These are phyloP conservation scores for Strigomonas culicis DNA, from an alignment of 208 protist species.

Conservation along the genomic window DNA sequence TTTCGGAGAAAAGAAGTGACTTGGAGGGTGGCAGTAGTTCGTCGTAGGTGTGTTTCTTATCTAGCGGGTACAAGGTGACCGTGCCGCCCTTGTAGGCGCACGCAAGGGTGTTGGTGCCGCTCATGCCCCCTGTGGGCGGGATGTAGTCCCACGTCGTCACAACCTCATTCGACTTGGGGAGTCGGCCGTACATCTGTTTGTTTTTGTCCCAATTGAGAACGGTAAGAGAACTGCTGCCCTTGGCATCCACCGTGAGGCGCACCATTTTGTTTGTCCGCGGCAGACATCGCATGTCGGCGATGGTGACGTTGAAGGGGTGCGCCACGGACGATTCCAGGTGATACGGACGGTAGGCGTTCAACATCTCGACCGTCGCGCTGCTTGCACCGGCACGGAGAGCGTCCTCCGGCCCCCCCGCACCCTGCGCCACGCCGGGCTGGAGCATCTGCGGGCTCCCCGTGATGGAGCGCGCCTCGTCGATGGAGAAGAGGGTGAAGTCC, in stretches of 20 bases:
- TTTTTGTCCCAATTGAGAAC: constrained; percentile 24
- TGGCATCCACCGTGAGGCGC: constrained; percentile 20
- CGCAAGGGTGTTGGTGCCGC: constrained; percentile 28
- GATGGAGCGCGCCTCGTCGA: constrained; percentile 24
- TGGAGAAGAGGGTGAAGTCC: constrained; percentile 46
- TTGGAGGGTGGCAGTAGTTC: constrained; percentile 21
- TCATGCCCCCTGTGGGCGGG: constrained; percentile 18
- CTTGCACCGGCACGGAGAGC: not conserved
- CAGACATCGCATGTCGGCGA: constrained; percentile 23
- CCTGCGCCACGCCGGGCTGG: not conserved
- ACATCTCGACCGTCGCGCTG: constrained; percentile 15
- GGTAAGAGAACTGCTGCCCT: constrained; percentile 20
- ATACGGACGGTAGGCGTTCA: constrained; percentile 29
- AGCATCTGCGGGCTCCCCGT: not conserved
- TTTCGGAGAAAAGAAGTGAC: constrained; percentile 27
- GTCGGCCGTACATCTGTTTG: constrained; percentile 18
- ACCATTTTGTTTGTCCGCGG: constrained; percentile 24
- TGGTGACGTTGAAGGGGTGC: constrained; percentile 15
- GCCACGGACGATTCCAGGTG: constrained; percentile 22
- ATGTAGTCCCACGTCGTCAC: constrained; percentile 40
- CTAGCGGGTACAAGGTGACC: constrained; percentile 27
- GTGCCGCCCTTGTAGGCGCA: constrained; percentile 39
- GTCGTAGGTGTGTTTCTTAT: constrained; percentile 26
- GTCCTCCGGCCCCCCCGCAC: constrained; percentile 4
- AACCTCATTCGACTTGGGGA: constrained; percentile 17